Percentiles rank a stretch among this genome's conserved stretches.
phyloP scores from a whole-genome alignment of 2,329 filamentous ascomycete species.

The Penicillium hordei region DNA sequence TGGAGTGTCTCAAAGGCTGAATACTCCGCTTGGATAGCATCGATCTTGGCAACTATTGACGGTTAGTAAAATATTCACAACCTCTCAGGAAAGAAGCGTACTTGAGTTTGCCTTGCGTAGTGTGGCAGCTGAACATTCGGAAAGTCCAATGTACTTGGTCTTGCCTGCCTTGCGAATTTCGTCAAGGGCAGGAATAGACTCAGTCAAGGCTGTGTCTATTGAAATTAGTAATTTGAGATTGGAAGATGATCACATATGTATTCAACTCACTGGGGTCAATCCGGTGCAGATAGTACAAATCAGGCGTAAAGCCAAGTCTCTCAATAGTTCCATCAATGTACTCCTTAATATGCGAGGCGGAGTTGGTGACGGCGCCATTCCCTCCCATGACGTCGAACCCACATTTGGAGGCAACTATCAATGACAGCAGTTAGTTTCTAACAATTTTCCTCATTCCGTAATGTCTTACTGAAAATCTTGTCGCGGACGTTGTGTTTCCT shows the following conservation, averaged over 20 bases:
- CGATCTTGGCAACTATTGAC: constrained; percentile 47
- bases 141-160: constrained; percentile 52
- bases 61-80: constrained; percentile 9
- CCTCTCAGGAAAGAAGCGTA: constrained; percentile 19
- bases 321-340: constrained; percentile 54
- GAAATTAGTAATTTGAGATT: neutral
- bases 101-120: constrained; percentile 48
- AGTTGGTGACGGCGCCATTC: constrained; percentile 44
- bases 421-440: neutral
- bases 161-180: constrained; percentile 49
- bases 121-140: constrained; percentile 49
- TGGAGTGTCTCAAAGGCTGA: constrained; percentile 47
- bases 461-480: too few species aligned
- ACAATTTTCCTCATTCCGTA: neutral
- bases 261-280: constrained; percentile 41
- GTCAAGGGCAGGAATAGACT: constrained; percentile 51
- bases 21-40: constrained; percentile 51
- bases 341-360: constrained; percentile 47
- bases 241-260: too few species aligned
- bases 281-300: constrained; percentile 35
- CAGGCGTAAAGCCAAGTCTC: constrained; percentile 49
- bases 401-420: constrained; percentile 51
- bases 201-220: constrained; percentile 47
- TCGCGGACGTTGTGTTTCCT: too few species aligned
- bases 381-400: constrained; percentile 43